Base-by-base conservation (phyloP, 2,329 filamentous ascomycete species). In the Trichoderma simmonsii region DNA sequence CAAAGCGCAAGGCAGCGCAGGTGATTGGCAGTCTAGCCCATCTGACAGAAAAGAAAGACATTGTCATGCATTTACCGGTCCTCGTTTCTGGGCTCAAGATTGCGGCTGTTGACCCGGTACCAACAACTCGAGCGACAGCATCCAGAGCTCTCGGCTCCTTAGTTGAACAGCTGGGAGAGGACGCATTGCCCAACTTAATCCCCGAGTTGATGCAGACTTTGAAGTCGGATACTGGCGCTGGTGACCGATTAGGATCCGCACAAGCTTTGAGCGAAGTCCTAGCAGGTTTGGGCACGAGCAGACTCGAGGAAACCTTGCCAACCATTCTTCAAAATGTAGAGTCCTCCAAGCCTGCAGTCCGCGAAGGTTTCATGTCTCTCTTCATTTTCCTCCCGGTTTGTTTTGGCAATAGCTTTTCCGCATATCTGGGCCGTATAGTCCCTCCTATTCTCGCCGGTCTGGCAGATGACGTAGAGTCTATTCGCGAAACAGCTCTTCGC, bases 331-430 rank as follows among this genome's bases (percentile, higher is more conserved):
- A 98, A 78, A 99, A 99, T 78, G 95, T 97, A 75, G 91, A 94
- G 76, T 98, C 95, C 77, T 90, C 92, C 76, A 98, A 97, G 82
- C 81, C 96, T 21, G 90, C 94, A 70, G 94, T 99, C 75, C 91
- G 96, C 77, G 96, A 99, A 86, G 96, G 96, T 60, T 99, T 99
- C 85, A 99, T 99, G 96, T 98, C 96, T 8, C 88, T 99, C 54
- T 99, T 99, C 83, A 98, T 99, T 76, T 99, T 98, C 88, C 90
- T 99, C 84, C 96, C 96, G 14, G 96, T 97, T 68, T 99, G 96
- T 84, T 99, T 99, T 78, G 96, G 96, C 78, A 99, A 99, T 87
- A 97, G 95, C 81, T 99, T 99, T 79, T 92, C 96, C 76, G 94
- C 94, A 79, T 99, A 99, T 79, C 91, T 99, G 73, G 93, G 91